phyloP scores from a whole-genome alignment of 2,329 filamentous ascomycete species.

The Nakataea oryzae region DNA sequence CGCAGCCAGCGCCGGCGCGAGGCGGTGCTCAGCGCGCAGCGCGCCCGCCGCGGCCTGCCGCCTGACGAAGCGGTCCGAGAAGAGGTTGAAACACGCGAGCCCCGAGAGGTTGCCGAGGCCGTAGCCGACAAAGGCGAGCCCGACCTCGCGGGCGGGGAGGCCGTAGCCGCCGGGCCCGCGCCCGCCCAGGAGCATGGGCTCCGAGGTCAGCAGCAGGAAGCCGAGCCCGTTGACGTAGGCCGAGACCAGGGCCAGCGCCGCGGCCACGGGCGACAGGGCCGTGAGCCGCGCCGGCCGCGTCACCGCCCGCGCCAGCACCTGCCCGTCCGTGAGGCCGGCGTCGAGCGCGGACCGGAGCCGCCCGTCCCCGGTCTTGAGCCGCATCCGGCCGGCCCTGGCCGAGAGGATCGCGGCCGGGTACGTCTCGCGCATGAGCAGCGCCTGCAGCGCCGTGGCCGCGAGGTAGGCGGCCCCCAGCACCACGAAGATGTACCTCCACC shows the following conservation, averaged over 20 bases:
- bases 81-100: constrained; percentile 10
- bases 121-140: constrained; percentile 37
- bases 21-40: background rate
- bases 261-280: constrained; percentile 28
- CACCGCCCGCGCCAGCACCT: constrained; percentile 31
- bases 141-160: constrained; percentile 33
- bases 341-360: constrained; percentile 8
- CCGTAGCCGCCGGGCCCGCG: constrained; percentile 25
- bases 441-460: background rate
- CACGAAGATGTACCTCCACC: constrained; percentile 43
- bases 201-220: too few species aligned
- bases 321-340: constrained; percentile 11
- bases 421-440: constrained; percentile 3
- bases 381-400: constrained; percentile 24
- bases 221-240: constrained; percentile 7
- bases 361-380: constrained; percentile 23
- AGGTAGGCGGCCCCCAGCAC: constrained; percentile 26
- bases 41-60: background rate
- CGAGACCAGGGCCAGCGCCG: constrained; percentile 9
- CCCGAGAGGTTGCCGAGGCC: constrained; percentile 30
- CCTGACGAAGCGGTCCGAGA: background rate
- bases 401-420: constrained; percentile 17
- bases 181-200: too few species aligned
- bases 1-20: background rate
- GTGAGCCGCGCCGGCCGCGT: constrained; percentile 38